These are phyloP conservation scores for Alternaria atra DNA, from an alignment of 2,329 filamentous ascomycete genomes.

Conservation along the genomic window DNA sequence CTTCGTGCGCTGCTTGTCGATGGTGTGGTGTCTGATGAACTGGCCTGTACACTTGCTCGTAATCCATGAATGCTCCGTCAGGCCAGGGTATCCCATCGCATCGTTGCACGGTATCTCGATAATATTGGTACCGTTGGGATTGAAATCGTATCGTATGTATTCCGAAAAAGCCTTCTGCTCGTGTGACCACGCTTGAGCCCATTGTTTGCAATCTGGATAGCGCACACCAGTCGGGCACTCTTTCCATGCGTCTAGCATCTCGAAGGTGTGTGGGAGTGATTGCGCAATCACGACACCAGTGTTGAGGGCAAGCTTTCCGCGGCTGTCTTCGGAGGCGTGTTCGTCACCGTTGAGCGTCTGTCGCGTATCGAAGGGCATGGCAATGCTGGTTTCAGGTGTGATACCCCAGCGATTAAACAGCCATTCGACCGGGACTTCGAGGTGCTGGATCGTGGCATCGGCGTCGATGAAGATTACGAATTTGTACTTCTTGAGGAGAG, in stretches of 20 bases:
- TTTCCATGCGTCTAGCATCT: conserved; percentile 44
- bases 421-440: conserved; percentile 58
- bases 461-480: conserved; percentile 57
- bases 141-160: conserved; percentile 48
- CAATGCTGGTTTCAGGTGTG: conserved; percentile 50
- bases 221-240: conserved; percentile 38
- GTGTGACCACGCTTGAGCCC: conserved; percentile 41
- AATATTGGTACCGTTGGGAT: conserved; percentile 34
- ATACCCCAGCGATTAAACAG: conserved; percentile 59
- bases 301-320: conserved; percentile 49
- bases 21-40: conserved; percentile 43
- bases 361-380: conserved; percentile 52
- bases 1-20: conserved; percentile 29
- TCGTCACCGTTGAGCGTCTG: conserved; percentile 21
- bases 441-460: conserved; percentile 54
- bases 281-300: conserved; percentile 54
- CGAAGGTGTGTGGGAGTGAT: conserved; percentile 33
- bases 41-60: conserved; percentile 33
- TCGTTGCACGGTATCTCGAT: conserved; percentile 47
- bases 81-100: conserved; percentile 44
- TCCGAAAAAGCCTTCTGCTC: conserved; percentile 49
- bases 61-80: conserved; percentile 20
- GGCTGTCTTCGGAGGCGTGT: conserved; percentile 47
- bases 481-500: conserved; percentile 51
- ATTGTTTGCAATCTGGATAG: conserved; percentile 39